Evolutionary conservation across 2,329 filamentous ascomycete species (phyloP).

Genomic region (Phyllosticta citribraziliensis): DNA sequence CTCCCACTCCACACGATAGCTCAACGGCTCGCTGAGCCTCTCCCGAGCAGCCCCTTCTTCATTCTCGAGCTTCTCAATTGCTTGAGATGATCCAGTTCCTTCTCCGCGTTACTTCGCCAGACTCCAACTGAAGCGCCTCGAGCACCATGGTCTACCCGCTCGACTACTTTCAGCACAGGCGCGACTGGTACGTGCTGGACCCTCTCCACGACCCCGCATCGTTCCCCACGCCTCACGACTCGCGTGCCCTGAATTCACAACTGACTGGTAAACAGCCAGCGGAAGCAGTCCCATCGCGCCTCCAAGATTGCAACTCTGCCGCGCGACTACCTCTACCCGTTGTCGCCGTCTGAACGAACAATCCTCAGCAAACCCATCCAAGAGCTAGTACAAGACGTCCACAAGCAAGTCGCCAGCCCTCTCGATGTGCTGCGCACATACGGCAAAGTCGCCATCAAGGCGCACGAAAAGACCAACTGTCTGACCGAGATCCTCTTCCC

Average conservation of each 20-base stretch:
- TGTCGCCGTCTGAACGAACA: slow-evolving; percentile 54
- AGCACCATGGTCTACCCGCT: slow-evolving; percentile 8
- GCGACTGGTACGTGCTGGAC: slow-evolving; percentile 52
- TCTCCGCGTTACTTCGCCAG: neutral
- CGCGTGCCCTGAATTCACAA: neutral
- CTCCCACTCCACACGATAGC: neutral
- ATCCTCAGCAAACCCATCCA: slow-evolving; percentile 67
- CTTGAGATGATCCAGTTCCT: slow-evolving; percentile 1
- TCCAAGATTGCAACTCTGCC: slow-evolving; percentile 59
- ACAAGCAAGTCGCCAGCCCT: slow-evolving; percentile 55
- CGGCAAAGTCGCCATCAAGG: slow-evolving; percentile 73
- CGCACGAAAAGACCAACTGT: slow-evolving; percentile 81
- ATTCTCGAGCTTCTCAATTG: neutral
- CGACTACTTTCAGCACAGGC: slow-evolving; percentile 59
- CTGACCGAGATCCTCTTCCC: slow-evolving; percentile 77
- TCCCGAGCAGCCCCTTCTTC: neutral
- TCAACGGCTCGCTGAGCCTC: neutral
- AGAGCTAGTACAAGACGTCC: slow-evolving; percentile 67
- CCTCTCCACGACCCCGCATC: slow-evolving; percentile 4
- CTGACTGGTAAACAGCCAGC: slow-evolving; percentile 44
- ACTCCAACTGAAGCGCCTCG: neutral
- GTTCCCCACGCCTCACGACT: slow-evolving; percentile 2
- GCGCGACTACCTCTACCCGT: slow-evolving; percentile 52
- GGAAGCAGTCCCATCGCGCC: slow-evolving; percentile 69
- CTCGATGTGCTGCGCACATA: slow-evolving; percentile 73